phyloP scores from a whole-genome alignment of 129 eudicot species.

The Glebionis coronaria region DNA sequence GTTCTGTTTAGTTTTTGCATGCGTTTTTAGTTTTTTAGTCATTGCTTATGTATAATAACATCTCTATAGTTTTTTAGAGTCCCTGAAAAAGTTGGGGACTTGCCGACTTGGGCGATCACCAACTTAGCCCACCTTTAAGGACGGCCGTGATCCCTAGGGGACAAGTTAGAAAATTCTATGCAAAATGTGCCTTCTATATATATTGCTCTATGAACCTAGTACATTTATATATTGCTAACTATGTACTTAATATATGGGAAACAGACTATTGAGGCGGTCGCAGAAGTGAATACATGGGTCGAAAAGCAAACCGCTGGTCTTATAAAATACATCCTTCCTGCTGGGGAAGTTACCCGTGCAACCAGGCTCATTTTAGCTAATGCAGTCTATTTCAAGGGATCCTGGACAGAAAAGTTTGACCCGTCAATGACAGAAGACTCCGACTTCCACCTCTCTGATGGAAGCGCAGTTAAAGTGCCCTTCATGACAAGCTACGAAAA shows the following conservation, averaged over 20 bases:
- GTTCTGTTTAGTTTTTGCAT: background rate
- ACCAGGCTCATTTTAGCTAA: constrained; percentile 26
- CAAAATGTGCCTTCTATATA: too few species aligned
- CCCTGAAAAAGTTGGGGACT: too few species aligned
- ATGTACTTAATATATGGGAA: background rate
- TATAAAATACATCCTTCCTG: constrained; percentile 54
- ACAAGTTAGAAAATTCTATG: too few species aligned
- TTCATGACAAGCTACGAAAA: background rate
- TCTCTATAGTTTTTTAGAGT: too few species aligned
- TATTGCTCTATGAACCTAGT: too few species aligned
- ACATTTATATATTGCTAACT: background rate
- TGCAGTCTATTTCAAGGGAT: constrained; percentile 62
- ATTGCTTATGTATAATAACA: too few species aligned
- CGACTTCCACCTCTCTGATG: constrained; percentile 51
- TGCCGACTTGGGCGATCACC: too few species aligned
- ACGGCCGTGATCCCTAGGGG: too few species aligned
- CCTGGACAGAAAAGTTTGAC: constrained; percentile 58
- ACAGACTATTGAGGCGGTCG: constrained; percentile 47
- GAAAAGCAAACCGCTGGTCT: background rate
- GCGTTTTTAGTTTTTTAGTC: too few species aligned
- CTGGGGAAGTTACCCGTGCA: constrained; percentile 39
- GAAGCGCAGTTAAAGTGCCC: constrained; percentile 12
- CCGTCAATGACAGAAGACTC: constrained; percentile 45
- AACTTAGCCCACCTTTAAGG: background rate
- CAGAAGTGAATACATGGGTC: constrained; percentile 57